These are phyloP conservation scores for Parascedosporium putredinis DNA, from an alignment of 2,329 filamentous ascomycete species.

Conservation along the genomic window DNA sequence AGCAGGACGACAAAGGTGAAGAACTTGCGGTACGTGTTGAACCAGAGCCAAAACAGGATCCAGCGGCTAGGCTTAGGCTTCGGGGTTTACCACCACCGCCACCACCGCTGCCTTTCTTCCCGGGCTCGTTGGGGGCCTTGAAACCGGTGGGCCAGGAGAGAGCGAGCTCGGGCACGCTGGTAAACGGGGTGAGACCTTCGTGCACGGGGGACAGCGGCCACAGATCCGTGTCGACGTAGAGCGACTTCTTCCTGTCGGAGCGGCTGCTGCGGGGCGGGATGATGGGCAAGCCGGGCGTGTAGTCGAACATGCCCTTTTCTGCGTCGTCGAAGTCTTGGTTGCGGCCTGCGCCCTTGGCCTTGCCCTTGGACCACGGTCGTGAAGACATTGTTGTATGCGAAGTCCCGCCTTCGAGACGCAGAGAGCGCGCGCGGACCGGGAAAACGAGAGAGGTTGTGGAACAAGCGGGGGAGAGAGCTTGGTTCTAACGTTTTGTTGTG, in stretches of 20 bases:
- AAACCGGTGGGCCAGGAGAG: slow-evolving; percentile 15
- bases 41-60: slow-evolving; percentile 27
- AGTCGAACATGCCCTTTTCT: slow-evolving; percentile 25
- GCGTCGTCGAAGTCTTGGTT: slow-evolving; percentile 17
- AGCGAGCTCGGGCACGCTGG: slow-evolving; percentile 17
- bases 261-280: slow-evolving; percentile 14
- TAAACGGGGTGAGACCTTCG: slow-evolving; percentile 21
- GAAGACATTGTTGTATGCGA: slow-evolving; percentile 4
- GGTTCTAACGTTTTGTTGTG: too few species aligned
- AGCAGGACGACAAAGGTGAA: slow-evolving; percentile 25
- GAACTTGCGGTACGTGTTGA: slow-evolving; percentile 30
- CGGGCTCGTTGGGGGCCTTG: slow-evolving; percentile 3
- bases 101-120: slow-evolving; percentile 3
- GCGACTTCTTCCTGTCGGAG: slow-evolving; percentile 14
- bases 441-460: background rate
- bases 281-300: slow-evolving; percentile 15
- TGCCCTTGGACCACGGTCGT: background rate
- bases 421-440: background rate
- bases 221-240: slow-evolving; percentile 14
- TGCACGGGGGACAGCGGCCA: slow-evolving; percentile 20
- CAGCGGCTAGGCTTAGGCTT: slow-evolving; percentile 20
- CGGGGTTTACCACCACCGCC: too few species aligned
- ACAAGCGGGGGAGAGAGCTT: too few species aligned
- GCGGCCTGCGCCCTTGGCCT: background rate
- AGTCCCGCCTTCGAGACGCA: background rate